Evolutionary conservation across 2,329 filamentous ascomycete species (phyloP).

Genomic region (Colletotrichum abscissum): DNA sequence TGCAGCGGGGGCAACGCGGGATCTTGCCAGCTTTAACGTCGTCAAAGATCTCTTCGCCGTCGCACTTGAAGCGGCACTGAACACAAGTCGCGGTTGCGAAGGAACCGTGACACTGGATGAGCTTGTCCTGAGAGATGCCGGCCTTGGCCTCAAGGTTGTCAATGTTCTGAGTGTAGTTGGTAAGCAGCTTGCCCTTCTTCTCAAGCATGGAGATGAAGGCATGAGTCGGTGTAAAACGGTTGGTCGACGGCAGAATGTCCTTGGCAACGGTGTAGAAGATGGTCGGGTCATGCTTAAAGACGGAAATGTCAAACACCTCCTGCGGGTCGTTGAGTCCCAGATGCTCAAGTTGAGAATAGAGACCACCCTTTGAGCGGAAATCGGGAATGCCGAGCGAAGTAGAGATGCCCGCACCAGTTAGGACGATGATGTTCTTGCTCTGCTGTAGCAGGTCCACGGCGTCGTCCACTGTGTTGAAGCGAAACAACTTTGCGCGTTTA

Average conservation of each 20-base stretch:
- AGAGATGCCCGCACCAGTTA: slow-evolving; percentile 96
- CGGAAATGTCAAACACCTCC: slow-evolving; percentile 91
- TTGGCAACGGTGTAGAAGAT: slow-evolving; percentile 94
- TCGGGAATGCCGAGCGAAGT: slow-evolving; percentile 97
- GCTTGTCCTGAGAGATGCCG: slow-evolving; percentile 81
- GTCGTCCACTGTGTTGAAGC: slow-evolving; percentile 90
- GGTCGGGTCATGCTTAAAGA: slow-evolving; percentile 86
- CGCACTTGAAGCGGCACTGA: slow-evolving; percentile 79
- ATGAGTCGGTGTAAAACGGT: slow-evolving; percentile 90
- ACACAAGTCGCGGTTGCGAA: slow-evolving; percentile 94
- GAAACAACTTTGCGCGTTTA: slow-evolving; percentile 81
- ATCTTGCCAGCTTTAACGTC: slow-evolving; percentile 82
- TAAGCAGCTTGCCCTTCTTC: slow-evolving; percentile 87
- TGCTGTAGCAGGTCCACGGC: slow-evolving; percentile 81
- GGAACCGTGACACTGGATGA: slow-evolving; percentile 96
- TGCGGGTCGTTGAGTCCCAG: slow-evolving; percentile 86
- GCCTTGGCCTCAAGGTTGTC: slow-evolving; percentile 94
- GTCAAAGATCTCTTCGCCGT: slow-evolving; percentile 81
- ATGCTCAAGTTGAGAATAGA: slow-evolving; percentile 86
- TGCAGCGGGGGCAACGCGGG: slow-evolving; percentile 81
- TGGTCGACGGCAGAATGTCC: slow-evolving; percentile 85
- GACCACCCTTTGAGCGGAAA: slow-evolving; percentile 92
- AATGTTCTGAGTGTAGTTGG: slow-evolving; percentile 99
- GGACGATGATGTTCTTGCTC: slow-evolving; percentile 87
- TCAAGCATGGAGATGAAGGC: slow-evolving; percentile 92